These are phyloP conservation scores for Trametes pubescens DNA, from an alignment of 1,284 basidiomycete species.

Conservation along the genomic window DNA sequence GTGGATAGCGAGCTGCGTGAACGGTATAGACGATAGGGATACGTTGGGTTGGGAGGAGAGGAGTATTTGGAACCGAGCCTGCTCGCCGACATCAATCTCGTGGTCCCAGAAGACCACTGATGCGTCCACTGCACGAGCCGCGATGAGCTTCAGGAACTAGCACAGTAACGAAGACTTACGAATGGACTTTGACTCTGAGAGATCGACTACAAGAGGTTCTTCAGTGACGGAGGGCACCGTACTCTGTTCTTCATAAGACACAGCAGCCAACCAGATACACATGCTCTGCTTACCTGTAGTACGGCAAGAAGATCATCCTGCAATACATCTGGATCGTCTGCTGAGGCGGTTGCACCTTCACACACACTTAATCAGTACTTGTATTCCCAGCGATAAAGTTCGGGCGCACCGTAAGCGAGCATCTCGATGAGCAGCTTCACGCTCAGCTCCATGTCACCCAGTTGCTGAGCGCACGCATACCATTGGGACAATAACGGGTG, in stretches of 20 bases:
- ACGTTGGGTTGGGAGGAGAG: constrained; percentile 58
- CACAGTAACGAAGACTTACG: constrained; percentile 51
- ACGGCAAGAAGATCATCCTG: constrained; percentile 76
- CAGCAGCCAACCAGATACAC: not conserved
- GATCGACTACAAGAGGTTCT: constrained; percentile 64
- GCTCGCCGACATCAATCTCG: constrained; percentile 66
- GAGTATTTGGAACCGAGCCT: constrained; percentile 76
- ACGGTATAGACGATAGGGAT: constrained; percentile 61
- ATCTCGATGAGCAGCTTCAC: constrained; percentile 82
- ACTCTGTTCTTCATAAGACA: constrained; percentile 52
- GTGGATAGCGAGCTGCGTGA: constrained; percentile 63
- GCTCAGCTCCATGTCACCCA: constrained; percentile 79
- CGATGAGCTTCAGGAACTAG: not conserved
- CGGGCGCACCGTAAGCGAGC: constrained; percentile 70
- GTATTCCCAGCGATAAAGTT: not conserved
- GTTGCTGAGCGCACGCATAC: constrained; percentile 81
- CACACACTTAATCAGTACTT: not conserved
- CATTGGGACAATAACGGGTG: constrained; percentile 76
- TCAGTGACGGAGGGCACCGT: constrained; percentile 69
- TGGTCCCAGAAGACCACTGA: constrained; percentile 75
- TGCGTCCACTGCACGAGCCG: constrained; percentile 61
- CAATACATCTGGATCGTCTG: constrained; percentile 53
- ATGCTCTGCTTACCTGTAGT: constrained; percentile 58
- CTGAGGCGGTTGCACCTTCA: constrained; percentile 41
- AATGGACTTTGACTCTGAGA: constrained; percentile 67